Evolutionary conservation across 768 basidiomycete species (phyloP), one percentile per base, ranked within the genome.

Genomic region (Naganishia antarctica): DNA sequence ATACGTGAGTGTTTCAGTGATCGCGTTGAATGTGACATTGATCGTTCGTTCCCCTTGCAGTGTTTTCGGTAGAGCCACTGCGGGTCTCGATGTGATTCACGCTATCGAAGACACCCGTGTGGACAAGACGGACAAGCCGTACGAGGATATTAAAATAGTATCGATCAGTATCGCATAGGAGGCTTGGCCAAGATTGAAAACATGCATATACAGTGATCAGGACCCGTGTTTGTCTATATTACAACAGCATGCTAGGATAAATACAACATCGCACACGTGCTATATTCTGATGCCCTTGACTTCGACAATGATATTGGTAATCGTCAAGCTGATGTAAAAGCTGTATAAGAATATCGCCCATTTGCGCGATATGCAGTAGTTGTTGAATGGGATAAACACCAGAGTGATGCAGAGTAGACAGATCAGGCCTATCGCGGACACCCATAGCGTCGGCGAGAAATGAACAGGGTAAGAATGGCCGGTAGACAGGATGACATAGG

Each of bases 31-130:
- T 6, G 21, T 46, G 12, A 16, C 61, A 9, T 26, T 28, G 13
- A 18, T 59, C 37, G 12, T 28, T 25, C 61, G 12, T 43, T 44
- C 58, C 4, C 84, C 77, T 70, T 87, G 89, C 74, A 94, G 90
- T 0, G 89, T 97, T 69, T 98, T 98, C 70, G 94, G 93, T 0
- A 84, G 91, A 25, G 90, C 90, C 13, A 80, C 87, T 37, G 85
- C 86, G 4, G 93, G 94, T 5, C 80, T 94, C 57, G 93, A 96
- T 76, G 87, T 94, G 28, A 83, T 96, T 4, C 91, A 94, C 70
- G 81, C 83, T 16, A 97, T 99, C 71, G 93, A 97, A 65, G 66
- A 77, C 37, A 73, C 70, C 1, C 59, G 72, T 29, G 71, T 71
- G 16, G 79, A 80, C 67, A 80, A 78, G 71, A 77, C 81, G 57